These are phyloP conservation scores for Sphaerostilbella broomeana DNA, from an alignment of 2,329 filamentous ascomycete genomes.

Conservation along the genomic window DNA sequence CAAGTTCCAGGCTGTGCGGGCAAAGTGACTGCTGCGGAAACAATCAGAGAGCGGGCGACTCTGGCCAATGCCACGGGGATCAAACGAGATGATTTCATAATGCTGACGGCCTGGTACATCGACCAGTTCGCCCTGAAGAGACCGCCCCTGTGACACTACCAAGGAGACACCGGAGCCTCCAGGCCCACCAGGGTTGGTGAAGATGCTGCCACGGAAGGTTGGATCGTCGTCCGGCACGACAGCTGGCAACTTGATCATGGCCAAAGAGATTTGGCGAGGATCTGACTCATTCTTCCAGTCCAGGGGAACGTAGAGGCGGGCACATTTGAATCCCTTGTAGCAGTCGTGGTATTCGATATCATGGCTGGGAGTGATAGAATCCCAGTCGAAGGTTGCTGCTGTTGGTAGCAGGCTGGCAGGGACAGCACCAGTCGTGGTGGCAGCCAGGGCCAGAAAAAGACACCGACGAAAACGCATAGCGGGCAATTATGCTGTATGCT, in stretches of 20 bases:
- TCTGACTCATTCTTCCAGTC: conserved; percentile 31
- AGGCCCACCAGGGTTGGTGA: conserved; percentile 39
- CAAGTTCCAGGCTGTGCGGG: conserved; percentile 22
- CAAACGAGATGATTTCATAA: conserved; percentile 37
- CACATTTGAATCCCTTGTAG: conserved; percentile 32
- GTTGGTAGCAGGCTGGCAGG: too few relatives aligned
- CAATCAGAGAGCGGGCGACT: conserved; percentile 33
- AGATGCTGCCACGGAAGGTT: conserved; percentile 34
- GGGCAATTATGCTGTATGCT: neutral
- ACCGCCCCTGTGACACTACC: conserved; percentile 12
- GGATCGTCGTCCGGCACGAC: conserved; percentile 28
- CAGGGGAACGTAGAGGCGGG: conserved; percentile 35
- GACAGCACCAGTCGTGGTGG: neutral
- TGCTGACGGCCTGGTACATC: conserved; percentile 23
- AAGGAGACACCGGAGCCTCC: conserved; percentile 32
- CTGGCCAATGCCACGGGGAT: conserved; percentile 34
- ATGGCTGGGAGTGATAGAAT: conserved; percentile 24
- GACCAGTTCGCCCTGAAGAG: conserved; percentile 20
- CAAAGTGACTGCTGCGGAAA: conserved; percentile 24
- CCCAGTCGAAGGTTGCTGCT: conserved; percentile 27
- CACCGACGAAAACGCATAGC: neutral
- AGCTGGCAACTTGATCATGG: conserved; percentile 34
- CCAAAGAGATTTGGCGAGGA: conserved; percentile 27
- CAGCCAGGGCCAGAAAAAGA: neutral
- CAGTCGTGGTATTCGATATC: conserved; percentile 33